Evolutionary conservation across 768 basidiomycete genomes (phyloP), one percentile per base, ranked within the genome.

Genomic region (Sarcodon sp.): DNA sequence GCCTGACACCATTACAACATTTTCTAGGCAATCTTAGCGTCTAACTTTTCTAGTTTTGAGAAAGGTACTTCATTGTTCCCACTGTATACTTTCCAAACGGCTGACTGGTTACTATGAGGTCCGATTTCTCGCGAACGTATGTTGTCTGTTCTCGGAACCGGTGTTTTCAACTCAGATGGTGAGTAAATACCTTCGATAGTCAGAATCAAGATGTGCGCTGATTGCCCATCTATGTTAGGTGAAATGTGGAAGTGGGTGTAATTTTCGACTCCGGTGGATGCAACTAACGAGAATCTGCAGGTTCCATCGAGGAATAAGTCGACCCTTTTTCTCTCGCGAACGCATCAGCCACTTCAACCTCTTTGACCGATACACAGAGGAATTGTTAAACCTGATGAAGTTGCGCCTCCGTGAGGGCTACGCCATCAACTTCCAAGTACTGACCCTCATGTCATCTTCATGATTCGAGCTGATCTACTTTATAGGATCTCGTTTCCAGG

Each of bases 221-320:
- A 10, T 27, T 45, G n/a, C n/a, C 35, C n/a, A 4, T 31, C 39
- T 54, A 35, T 18, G 45, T 6, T 37, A 79, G 79, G 79, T n/a
- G 77, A 81, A 1, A 68, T 75, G 61, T 85, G 83, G 83, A 85
- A 79, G 78, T 81, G 54, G 39, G 62, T 52, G 18, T 36, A 37
- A 38, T 39, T 6, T 3, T 27, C 10, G 15, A 3, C 16, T 3
- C 31, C 1, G 12, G 6, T 38, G 10, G 10, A n/a, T 37, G 9
- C 2, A 27, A 27, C 4, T 27, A 27, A 27, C 21, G 21, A 27
- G 21, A 27, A 27, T 27, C 21, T 10, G 13, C 8, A 70, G 68
- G 51, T 70, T 69, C 39, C 70, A 69, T 46, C 65, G 70, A 13
- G 52, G 57, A 4, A 71, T 70, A 65, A 64, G 69, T 1, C 63